phyloP scores from a whole-genome alignment of 2,329 filamentous ascomycete species.

The Fusarium penzigii region DNA sequence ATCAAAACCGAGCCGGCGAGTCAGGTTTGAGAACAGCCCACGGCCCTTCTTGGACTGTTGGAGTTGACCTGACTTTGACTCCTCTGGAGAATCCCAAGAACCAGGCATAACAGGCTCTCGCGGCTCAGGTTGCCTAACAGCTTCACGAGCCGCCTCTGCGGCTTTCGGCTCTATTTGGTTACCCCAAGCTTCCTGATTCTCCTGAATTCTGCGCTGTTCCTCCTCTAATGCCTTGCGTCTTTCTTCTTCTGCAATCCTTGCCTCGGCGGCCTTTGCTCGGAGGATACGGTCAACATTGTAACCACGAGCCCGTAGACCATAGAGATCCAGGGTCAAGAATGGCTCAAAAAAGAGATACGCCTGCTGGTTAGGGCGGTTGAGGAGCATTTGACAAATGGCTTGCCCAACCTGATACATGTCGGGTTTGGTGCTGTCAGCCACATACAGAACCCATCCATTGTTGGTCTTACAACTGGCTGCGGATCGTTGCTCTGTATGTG shows the following conservation, averaged over 20 bases:
- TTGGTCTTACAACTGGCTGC: slow-evolving; percentile 63
- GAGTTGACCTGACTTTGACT: slow-evolving; percentile 34
- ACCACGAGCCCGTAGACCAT: slow-evolving; percentile 79
- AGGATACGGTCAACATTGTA: slow-evolving; percentile 98
- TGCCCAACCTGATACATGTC: slow-evolving; percentile 94
- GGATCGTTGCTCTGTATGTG: slow-evolving; percentile 72
- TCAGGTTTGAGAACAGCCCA: slow-evolving; percentile 69
- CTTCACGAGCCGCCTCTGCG: slow-evolving; percentile 40
- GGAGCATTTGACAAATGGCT: slow-evolving; percentile 77
- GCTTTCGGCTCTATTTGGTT: slow-evolving; percentile 36
- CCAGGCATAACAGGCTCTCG: slow-evolving; percentile 66
- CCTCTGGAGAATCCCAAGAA: slow-evolving; percentile 68
- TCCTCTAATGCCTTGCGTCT: slow-evolving; percentile 72
- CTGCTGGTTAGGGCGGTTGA: slow-evolving; percentile 82
- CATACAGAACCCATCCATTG: slow-evolving; percentile 68
- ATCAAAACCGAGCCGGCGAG: slow-evolving; percentile 69
- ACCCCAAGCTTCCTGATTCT: slow-evolving; percentile 49
- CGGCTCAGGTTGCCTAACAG: slow-evolving; percentile 43
- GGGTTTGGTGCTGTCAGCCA: slow-evolving; percentile 66
- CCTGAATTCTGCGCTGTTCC: slow-evolving; percentile 68
- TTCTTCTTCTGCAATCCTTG: slow-evolving; percentile 81
- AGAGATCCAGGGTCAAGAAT: slow-evolving; percentile 81
- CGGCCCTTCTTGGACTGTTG: slow-evolving; percentile 45
- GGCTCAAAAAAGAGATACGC: slow-evolving; percentile 90
- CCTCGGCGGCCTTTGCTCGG: slow-evolving; percentile 82